A percentile compares a stretch with the other conserved stretches of the same genome.
Evolutionary conservation across 2,329 filamentous ascomycete species (phyloP).

Genomic region (Xylaria sp.): DNA sequence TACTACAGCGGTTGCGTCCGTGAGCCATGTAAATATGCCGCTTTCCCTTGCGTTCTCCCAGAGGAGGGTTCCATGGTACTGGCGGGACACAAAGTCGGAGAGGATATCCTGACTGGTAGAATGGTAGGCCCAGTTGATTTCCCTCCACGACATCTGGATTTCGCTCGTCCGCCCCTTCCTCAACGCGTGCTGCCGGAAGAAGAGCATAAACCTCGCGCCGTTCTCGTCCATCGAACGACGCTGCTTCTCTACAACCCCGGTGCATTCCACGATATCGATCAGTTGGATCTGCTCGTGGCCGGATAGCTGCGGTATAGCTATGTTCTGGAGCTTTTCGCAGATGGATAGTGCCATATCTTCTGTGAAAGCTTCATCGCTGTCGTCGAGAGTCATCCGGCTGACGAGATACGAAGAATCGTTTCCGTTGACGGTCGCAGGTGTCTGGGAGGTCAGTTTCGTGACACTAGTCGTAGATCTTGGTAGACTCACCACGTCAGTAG

Average conservation of each 20-base stretch:
- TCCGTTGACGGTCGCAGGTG: conserved; percentile 16
- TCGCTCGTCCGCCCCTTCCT: conserved; percentile 67
- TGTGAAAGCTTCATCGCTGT: conserved; percentile 67
- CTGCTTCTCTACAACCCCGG: conserved; percentile 82
- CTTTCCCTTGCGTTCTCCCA: conserved; percentile 87
- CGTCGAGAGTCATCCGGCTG: conserved; percentile 42
- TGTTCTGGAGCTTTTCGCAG: conserved; percentile 74
- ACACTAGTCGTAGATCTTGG: background rate
- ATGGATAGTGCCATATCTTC: conserved; percentile 71
- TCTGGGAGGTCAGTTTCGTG: conserved; percentile 23
- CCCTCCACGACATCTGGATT: conserved; percentile 72
- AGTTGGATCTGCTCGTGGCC: conserved; percentile 85
- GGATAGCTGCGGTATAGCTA: conserved; percentile 78
- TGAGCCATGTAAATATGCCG: conserved; percentile 94
- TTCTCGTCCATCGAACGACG: conserved; percentile 89
- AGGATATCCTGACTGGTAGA: conserved; percentile 88
- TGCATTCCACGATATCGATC: conserved; percentile 82
- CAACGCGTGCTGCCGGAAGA: conserved; percentile 80
- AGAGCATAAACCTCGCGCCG: conserved; percentile 82
- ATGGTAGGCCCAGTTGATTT: conserved; percentile 85
- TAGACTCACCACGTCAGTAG: conserved; percentile 37
- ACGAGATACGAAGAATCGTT: conserved; percentile 44
- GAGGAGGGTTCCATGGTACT: conserved; percentile 76
- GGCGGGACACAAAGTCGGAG: conserved; percentile 76
- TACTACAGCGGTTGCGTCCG: conserved; percentile 75